Evolutionary conservation across 352 stramenopile species (phyloP), one percentile per base, ranked within the genome.

Genomic region (Phytophthora palmivora): DNA sequence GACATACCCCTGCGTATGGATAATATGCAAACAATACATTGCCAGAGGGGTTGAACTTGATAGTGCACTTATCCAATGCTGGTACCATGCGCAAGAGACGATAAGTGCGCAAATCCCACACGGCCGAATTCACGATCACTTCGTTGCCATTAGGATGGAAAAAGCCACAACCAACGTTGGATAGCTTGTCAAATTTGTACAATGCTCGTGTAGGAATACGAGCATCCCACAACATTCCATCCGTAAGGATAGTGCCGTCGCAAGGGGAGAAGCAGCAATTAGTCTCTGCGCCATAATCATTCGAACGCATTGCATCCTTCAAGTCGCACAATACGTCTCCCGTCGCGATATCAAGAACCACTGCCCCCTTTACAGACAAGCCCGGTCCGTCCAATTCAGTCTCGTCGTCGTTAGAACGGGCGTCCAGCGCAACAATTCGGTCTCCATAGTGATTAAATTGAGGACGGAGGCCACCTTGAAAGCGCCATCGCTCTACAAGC

Each of bases 101-200:
- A 51, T 90, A 95, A 2, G 89, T 97, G 19, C 89, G 85, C 15
- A 96, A 61, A 60, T 96, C 89, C 88, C 89, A 97, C n/a, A 97
- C 84, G 0, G 86, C 86, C 12, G 88, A 94, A 54, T 97, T 95
- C 19, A 97, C 76, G 39, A 97, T 86, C 32, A 96, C 82, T 69
- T 97, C 89, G 48, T 96, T 97, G 1, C 88, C 88, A 32, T 85
- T 91, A 6, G 88, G 88, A 65, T 97, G 88, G 56, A 95, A 96
- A 48, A 84, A 88, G 1, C 89, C 88, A 33, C 88, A 91, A 1
- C 88, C 84, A 16, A 92, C 60, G 30, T 95, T 94, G 1, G 87
- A 94, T 6, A 97, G 48, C 58, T 95, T 95, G 62, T 97, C 89
- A 54, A 97, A 96, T 44, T 96, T 94, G 67, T 96, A 91, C 16